Base-by-base conservation (phyloP, 176 grass and related monocot genomes). In the Aegilops speltoides region DNA sequence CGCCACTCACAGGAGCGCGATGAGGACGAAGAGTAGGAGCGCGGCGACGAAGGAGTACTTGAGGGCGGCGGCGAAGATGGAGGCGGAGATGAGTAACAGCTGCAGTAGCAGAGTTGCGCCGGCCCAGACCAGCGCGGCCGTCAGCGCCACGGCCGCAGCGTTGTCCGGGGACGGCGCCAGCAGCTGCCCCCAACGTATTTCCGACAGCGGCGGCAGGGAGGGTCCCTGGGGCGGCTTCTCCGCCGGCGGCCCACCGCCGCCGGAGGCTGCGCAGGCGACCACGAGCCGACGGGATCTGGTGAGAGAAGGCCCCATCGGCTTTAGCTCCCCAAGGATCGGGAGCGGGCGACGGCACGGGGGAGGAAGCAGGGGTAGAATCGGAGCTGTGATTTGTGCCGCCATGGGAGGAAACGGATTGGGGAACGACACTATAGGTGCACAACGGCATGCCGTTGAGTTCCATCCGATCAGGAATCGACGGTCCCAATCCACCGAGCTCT, bases 41-140 rank as follows among this genome's bases (percentile, higher is more conserved):
- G 86, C 89, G 6, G 89, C 89, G 23, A 88, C 78, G 64, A 88
- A 78, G 16, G 89, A 91, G 64, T 91, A 91, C 77, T 91, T 91
- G 70, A 91, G 32, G 13, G 86, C 89, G 9, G 89, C 89, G 40
- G 77, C 64, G 77, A 88, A 81, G 79, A 95, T 82, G 9, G 79
- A 22, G 41, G 83, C 75, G 75, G 74, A 81, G 85, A 95, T 88
- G 78, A 85, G 67, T 65, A 62, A 19, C 25, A 95, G 70, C 80
- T 89, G 78, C 84, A 87, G 68, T 73, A 87, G 87, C 73, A 90
- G 71, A 50, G 85, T 79, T 37, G 68, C 81, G 69, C 87, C 91
- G 6, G 82, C 75, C 84, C 87, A 87, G 11, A 56, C 43, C 67
- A 77, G 74, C 61, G 76, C 83, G 48, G 56, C 88, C 62, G 57